Evolutionary conservation across 2,329 filamentous ascomycete species (phyloP), one percentile per base, ranked within the genome.

Genomic region (Fusarium sp.): DNA sequence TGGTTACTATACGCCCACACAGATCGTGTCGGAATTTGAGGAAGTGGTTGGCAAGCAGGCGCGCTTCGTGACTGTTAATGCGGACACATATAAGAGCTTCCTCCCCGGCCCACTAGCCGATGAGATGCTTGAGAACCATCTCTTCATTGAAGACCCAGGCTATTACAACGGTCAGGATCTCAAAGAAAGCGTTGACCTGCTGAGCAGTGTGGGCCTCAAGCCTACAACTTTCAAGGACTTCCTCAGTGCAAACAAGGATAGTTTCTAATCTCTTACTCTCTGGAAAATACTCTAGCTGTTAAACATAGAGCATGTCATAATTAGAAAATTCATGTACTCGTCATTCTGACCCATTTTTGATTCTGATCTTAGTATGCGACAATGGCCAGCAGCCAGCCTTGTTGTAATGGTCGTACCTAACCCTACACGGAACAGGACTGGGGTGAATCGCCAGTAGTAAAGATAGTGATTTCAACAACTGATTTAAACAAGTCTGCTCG

Each of bases 31-130:
- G 11, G 34, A 36, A 36, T 36, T 36, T 17, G 34, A 17, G 13
- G 34, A 36, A 36, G 34, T 36, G 9, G 15, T 13, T 11, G 34
- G 34, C 13, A 17, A 36, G 9, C 14, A 17, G 34, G 17, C 34
- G 13, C 34, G 34, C 15, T 36, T 36, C 17, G 34, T 36, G 11
- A 17, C 47, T 10, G 28, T 51, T 26, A 34, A 51, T 31, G 47
- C 34, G 10, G 47, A 22, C 7, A 51, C 47, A 31, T 51, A 51
- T 34, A 51, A 51, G 22, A 40, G 47, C 22, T 51, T 40, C n/a
- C 47, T 51, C 3, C 47, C 34, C 5, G 34, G 38, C 4, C 34
- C 47, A 6, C n/a, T 51, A 3, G 47, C 34, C 13, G 34, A 51
- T 1, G 34, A 51, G 21, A 40, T 51, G 34, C 47, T 51, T 1